Evolutionary conservation across 768 basidiomycete genomes (phyloP).

Genomic region (Suillus clintonianus): DNA sequence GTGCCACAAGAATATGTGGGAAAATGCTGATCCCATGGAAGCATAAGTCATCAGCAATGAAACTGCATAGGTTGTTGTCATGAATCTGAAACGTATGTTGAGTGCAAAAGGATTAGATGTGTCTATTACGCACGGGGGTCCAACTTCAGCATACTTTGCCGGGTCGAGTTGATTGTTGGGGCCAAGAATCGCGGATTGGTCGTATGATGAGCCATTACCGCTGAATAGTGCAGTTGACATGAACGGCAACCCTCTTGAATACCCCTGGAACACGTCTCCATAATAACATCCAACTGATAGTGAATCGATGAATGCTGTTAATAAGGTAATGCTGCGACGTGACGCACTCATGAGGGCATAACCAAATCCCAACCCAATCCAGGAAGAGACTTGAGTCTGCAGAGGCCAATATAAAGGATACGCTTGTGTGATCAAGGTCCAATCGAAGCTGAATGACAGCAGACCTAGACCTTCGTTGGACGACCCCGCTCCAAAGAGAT

Average conservation of each 20-base stretch:
- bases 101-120: conserved; percentile 3
- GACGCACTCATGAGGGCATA: conserved; percentile 36
- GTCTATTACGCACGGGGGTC: conserved; percentile 11
- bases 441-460: conserved; percentile 47
- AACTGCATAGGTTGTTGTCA: conserved; percentile 17
- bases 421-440: conserved; percentile 58
- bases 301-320: background rate
- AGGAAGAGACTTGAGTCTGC: conserved; percentile 41
- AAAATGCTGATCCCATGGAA: conserved; percentile 35
- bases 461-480: conserved; percentile 54
- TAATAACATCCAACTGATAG: conserved; percentile 27
- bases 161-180: conserved; percentile 11
- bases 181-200: conserved; percentile 14
- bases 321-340: background rate
- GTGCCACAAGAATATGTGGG: conserved; percentile 52
- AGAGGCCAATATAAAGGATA: conserved; percentile 57
- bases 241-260: conserved; percentile 36
- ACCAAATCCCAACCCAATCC: conserved; percentile 18
- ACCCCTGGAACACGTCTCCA: conserved; percentile 45
- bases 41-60: conserved; percentile 12
- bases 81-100: conserved; percentile 10
- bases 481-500: conserved; percentile 46
- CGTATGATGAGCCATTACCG: conserved; percentile 11
- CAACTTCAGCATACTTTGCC: conserved; percentile 11
- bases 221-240: conserved; percentile 52